Conservation (phyloP, 2,329 filamentous ascomycete species). For the Colletotrichum sp. region DNA sequence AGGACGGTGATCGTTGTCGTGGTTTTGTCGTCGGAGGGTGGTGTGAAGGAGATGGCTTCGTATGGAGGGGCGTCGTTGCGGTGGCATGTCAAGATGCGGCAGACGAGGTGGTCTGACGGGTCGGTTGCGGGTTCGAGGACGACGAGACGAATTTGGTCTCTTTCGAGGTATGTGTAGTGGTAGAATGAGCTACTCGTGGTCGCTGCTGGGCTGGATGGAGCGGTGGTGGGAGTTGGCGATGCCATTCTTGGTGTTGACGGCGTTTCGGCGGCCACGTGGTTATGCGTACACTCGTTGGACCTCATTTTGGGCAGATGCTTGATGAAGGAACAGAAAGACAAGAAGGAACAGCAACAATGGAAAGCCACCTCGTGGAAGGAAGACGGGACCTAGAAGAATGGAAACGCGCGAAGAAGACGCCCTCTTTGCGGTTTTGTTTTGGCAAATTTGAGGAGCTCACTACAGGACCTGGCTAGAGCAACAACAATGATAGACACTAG, state of each 20-base stretch:
- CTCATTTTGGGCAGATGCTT: not conserved
- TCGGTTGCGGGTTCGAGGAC: not conserved
- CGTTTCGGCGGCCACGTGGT: not conserved
- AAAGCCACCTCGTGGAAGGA: not conserved
- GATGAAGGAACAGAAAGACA: not conserved
- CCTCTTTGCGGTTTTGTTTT: not conserved
- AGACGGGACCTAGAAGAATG: not conserved
- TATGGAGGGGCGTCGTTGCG: not conserved
- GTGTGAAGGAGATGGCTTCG: not conserved
- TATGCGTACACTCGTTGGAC: not conserved
- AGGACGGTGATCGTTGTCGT: not conserved
- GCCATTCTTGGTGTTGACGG: not conserved
- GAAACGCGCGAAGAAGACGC: not conserved
- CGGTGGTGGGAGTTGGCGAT: not conserved
- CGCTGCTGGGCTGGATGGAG: not conserved
- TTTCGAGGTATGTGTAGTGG: not conserved
- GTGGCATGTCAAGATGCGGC: not conserved
- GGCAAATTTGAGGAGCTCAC: not conserved
- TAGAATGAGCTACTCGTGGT: not conserved
- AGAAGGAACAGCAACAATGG: not conserved
- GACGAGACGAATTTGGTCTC: not conserved
- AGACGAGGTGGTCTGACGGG: not conserved
- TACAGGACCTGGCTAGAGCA: not conserved
- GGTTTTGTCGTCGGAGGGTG: not conserved
- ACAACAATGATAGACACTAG: not conserved